These are phyloP conservation scores for Coprinellus aureogranulatus DNA, from an alignment of 768 basidiomycete species.

Conservation along the genomic window DNA sequence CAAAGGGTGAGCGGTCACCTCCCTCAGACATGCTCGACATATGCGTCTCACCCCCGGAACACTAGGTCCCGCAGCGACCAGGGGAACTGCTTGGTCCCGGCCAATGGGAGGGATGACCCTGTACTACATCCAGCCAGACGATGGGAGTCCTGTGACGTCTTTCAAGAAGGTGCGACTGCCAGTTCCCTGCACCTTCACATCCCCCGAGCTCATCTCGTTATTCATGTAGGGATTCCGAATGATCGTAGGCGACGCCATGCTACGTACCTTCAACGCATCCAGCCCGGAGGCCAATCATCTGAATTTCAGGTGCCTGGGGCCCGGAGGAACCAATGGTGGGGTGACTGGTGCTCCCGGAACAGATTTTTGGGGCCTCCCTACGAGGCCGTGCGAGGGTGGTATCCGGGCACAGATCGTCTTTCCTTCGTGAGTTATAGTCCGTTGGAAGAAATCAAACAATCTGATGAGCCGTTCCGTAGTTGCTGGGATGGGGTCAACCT, in stretches of 20 bases:
- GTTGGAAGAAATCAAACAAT: background rate
- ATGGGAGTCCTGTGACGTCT: background rate
- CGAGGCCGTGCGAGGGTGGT: background rate
- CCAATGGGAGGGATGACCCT: slow-evolving; percentile 2
- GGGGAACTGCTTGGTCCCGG: background rate
- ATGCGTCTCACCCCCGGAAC: too few species aligned
- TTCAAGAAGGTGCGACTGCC: background rate
- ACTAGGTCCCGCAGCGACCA: background rate
- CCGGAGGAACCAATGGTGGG: background rate
- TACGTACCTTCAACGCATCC: background rate
- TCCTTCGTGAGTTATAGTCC: background rate
- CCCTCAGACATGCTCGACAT: too few species aligned
- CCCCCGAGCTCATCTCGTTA: background rate
- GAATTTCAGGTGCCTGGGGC: background rate
- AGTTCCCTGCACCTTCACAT: too few species aligned
- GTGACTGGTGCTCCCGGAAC: background rate
- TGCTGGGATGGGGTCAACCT: slow-evolving; percentile 3
- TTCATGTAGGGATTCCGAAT: slow-evolving; percentile 4
- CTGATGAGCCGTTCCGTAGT: background rate
- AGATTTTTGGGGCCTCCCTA: background rate
- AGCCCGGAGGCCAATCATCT: background rate
- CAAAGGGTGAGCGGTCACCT: background rate
- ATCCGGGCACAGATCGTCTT: background rate
- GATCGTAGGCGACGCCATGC: slow-evolving; percentile 4
- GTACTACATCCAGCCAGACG: slow-evolving; percentile 1